Conservation (phyloP, 2,329 filamentous ascomycete species). For the Knufia petricola region DNA sequence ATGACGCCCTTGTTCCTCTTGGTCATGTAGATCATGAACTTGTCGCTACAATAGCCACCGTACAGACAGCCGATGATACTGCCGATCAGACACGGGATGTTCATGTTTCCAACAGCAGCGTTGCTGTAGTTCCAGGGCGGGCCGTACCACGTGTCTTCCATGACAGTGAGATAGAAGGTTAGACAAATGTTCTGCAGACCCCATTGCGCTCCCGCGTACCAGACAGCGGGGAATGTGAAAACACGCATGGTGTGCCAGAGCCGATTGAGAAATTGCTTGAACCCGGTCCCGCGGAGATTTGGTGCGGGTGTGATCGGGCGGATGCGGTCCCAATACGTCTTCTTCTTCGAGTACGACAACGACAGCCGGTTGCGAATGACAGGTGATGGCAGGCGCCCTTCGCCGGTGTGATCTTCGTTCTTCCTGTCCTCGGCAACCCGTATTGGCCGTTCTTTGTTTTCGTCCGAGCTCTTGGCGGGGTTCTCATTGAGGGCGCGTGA, state of each 20-base stretch:
- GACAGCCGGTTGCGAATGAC: neutral
- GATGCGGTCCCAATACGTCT: conserved; percentile 48
- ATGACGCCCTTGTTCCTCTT: conserved; percentile 45
- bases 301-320: conserved; percentile 47
- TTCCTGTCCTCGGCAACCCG: neutral
- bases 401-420: neutral
- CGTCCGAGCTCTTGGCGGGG: neutral
- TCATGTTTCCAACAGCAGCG: conserved; percentile 48
- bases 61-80: conserved; percentile 21
- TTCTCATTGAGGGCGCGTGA: conserved; percentile 13
- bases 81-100: conserved; percentile 46
- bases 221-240: conserved; percentile 49
- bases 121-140: conserved; percentile 48
- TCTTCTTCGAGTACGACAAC: conserved; percentile 24
- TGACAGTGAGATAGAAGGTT: conserved; percentile 49
- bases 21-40: conserved; percentile 47
- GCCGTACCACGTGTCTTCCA: conserved; percentile 47
- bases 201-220: conserved; percentile 51
- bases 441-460: conserved; percentile 10
- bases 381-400: neutral
- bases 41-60: conserved; percentile 48
- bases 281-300: conserved; percentile 44
- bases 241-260: conserved; percentile 48
- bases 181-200: conserved; percentile 52
- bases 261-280: conserved; percentile 45